Evolutionary conservation across 805 yeast genomes (phyloP).

Genomic region (Barnettozyma sp.): DNA sequence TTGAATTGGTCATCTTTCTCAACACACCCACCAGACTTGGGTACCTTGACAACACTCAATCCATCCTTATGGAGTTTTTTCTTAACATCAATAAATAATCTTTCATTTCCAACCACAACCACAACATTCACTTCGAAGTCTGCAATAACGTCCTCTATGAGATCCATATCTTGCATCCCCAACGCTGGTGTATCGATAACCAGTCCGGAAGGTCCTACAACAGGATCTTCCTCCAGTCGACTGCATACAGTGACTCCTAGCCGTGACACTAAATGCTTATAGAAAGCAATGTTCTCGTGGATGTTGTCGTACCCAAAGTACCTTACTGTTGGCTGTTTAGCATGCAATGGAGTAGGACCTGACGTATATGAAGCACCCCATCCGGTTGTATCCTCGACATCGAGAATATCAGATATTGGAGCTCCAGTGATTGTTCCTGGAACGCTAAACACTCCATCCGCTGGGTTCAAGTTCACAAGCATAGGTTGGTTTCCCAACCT

Average conservation of each 20-base stretch:
- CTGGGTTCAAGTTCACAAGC: constrained; percentile 74
- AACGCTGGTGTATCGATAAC: constrained; percentile 73
- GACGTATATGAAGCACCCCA: constrained; percentile 78
- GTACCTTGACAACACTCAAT: constrained; percentile 45
- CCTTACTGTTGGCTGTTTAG: constrained; percentile 85
- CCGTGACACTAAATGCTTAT: constrained; percentile 28
- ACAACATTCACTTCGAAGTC: constrained; percentile 53
- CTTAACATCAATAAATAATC: constrained; percentile 55
- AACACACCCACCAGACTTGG: constrained; percentile 70
- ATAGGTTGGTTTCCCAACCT: constrained; percentile 65
- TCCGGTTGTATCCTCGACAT: constrained; percentile 51
- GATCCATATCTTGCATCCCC: constrained; percentile 39
- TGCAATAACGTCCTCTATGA: constrained; percentile 50
- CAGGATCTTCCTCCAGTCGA: constrained; percentile 45
- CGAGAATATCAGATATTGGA: constrained; percentile 72
- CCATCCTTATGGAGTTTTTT: constrained; percentile 36
- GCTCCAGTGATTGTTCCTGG: constrained; percentile 87
- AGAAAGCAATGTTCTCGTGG: constrained; percentile 31
- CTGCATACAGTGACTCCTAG: constrained; percentile 31
- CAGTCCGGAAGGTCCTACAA: constrained; percentile 44
- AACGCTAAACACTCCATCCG: constrained; percentile 57
- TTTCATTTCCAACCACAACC: constrained; percentile 71
- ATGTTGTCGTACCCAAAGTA: constrained; percentile 65
- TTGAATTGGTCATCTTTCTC: constrained; percentile 63
- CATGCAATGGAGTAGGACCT: constrained; percentile 69